phyloP scores from a whole-genome alignment of 768 basidiomycete genomes.

The Suillus placidus region DNA sequence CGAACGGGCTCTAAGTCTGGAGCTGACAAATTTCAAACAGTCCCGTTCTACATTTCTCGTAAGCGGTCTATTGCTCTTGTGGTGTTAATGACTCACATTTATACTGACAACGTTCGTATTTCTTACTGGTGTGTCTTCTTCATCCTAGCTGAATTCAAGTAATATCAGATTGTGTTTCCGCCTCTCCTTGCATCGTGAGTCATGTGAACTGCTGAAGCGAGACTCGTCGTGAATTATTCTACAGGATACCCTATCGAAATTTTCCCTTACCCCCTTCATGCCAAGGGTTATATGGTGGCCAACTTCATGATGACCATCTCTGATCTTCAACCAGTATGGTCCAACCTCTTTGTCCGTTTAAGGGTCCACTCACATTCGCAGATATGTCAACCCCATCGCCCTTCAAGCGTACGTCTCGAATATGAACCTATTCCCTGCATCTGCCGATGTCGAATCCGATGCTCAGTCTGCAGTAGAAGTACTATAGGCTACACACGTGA shows the following conservation, averaged over 20 bases:
- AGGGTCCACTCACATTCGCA: constrained; percentile 18
- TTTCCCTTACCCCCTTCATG: constrained; percentile 42
- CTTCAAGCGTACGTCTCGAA: constrained; percentile 24
- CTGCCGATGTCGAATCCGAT: not conserved
- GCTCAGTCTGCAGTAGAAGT: constrained; percentile 46
- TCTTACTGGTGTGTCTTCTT: not conserved
- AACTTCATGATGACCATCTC: constrained; percentile 40
- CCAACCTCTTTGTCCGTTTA: constrained; percentile 24
- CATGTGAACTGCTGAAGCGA: not conserved
- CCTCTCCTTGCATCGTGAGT: constrained; percentile 43
- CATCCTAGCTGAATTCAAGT: not conserved
- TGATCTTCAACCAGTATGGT: constrained; percentile 48
- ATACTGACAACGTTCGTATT: constrained; percentile 34
- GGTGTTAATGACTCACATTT: not conserved
- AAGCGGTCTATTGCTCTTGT: constrained; percentile 12
- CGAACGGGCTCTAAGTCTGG: no score
- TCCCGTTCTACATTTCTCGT: constrained; percentile 38
- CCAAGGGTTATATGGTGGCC: constrained; percentile 43
- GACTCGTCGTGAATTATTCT: not conserved
- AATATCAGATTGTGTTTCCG: constrained; percentile 38
- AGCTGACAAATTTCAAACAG: constrained; percentile 19
- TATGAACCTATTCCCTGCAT: not conserved
- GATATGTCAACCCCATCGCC: constrained; percentile 42
- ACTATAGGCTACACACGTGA: constrained; percentile 36
- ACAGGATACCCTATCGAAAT: constrained; percentile 46